Percentiles rank a stretch among this genome's conserved stretches.
Evolutionary conservation across 331 rosid species (phyloP).

Genomic region (Rosa hybrid): DNA sequence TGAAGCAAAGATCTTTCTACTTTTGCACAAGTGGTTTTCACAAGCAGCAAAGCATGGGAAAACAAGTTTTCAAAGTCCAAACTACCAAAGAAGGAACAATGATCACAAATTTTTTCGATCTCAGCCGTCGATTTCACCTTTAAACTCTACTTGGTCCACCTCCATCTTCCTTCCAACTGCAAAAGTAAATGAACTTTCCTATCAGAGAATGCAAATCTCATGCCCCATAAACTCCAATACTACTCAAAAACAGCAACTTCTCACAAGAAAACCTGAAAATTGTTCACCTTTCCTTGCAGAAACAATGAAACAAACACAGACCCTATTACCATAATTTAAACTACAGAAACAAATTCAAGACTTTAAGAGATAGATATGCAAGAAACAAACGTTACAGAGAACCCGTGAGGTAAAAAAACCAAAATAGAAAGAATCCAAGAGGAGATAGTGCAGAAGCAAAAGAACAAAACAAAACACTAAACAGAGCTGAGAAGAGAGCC

Average conservation of each 20-base stretch:
- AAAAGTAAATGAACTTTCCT: conserved; percentile 25
- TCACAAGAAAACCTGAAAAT: not conserved
- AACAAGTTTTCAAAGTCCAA: conserved; percentile 25
- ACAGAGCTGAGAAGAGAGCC: not conserved
- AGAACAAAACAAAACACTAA: not conserved
- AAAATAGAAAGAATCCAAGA: not conserved
- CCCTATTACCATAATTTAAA: not conserved
- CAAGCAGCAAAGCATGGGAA: conserved; percentile 17
- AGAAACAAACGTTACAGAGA: not conserved
- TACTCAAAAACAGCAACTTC: not conserved
- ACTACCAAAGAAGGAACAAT: conserved; percentile 16
- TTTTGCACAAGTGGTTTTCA: not conserved
- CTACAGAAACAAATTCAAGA: not conserved
- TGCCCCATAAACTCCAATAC: not conserved
- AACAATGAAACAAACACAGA: not conserved
- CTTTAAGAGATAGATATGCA: not conserved
- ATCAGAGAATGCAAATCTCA: conserved; percentile 14
- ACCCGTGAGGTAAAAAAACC: not conserved
- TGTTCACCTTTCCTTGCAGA: not conserved
- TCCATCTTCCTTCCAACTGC: conserved; percentile 36
- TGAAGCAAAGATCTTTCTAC: conserved; percentile 28
- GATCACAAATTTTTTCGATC: conserved; percentile 33
- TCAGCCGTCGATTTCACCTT: conserved; percentile 33
- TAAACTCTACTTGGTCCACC: conserved; percentile 45
- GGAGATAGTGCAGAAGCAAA: conserved; percentile 22